Evolutionary conservation across 805 yeast genomes (phyloP).

Genomic region (Candida xyloterini): DNA sequence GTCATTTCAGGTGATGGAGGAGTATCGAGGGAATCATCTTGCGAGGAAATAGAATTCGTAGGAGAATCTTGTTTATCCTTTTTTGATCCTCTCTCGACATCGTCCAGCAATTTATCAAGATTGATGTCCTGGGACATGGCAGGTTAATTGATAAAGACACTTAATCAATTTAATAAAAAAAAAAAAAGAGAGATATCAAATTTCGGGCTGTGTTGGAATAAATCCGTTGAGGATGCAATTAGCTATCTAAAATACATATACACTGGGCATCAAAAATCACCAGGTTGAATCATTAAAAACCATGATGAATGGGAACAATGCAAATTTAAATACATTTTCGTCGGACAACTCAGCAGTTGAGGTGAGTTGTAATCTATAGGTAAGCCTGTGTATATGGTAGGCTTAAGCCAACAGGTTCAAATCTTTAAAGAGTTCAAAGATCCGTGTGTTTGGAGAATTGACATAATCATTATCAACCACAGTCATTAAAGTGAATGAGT

Average conservation of each 20-base stretch:
- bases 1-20: conserved; percentile 13
- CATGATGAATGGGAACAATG: conserved; percentile 4
- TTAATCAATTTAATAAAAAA: conserved; percentile 1
- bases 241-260: conserved; percentile 5
- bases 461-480: conserved; percentile 85
- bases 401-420: conserved; percentile 6
- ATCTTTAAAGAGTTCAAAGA: conserved; percentile 51
- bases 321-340: conserved; percentile 6
- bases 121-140: conserved; percentile 14
- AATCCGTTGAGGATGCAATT: conserved; percentile 28
- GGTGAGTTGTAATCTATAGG: conserved; percentile 10
- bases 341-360: conserved; percentile 11
- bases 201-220: conserved; percentile 9
- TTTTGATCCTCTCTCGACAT: conserved; percentile 11
- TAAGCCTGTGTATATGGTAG: conserved; percentile 11
- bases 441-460: conserved; percentile 46
- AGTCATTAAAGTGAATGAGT: conserved; percentile 73
- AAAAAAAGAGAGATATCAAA: background rate
- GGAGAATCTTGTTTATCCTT: conserved; percentile 2
- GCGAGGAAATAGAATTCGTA: background rate
- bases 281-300: conserved; percentile 6
- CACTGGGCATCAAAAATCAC: conserved; percentile 8
- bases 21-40: conserved; percentile 4
- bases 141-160: conserved; percentile 4
- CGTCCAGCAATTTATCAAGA: conserved; percentile 18